Evolutionary conservation across 495 filamentous ascomycete genomes (phyloP), one percentile per base, ranked within the genome.

Genomic region (Aspergillus kassunensis): DNA sequence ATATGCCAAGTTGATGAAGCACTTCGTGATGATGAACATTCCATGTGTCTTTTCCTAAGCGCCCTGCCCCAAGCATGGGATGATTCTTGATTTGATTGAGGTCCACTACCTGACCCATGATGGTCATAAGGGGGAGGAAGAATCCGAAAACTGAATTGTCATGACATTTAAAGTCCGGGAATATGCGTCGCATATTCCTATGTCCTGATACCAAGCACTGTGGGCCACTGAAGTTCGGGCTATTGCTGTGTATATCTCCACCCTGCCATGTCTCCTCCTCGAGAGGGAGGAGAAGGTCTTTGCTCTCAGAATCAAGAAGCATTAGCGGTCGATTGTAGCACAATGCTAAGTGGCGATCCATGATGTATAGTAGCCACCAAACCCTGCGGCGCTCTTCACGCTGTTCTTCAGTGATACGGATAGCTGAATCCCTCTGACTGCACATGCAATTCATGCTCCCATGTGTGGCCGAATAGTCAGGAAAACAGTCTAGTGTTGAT

Each of bases 121-220:
- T 95, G 16, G 89, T 89, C 91, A 96, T 96, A 37, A 96, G 73
- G 23, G 91, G 91, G 37, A 92, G 74, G 71, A 96, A 96, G 69
- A 90, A 96, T 47, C 90, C 90, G 58, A 93, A 92, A 57, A 95
- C 88, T 57, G 90, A 89, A 65, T 90, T 87, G 27, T 90, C 90
- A 44, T 88, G 90, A 68, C 88, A 92, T 57, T 87, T 81, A 62
- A 90, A 93, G 57, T 80, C 78, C n/a, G 90, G 89, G 23, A 90
- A 91, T 51, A 82, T 60, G 64, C 81, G 66, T 57, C 82, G 61
- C 62, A 76, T 75, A 64, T 75, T 67, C 52, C 61, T 63, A 20
- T 71, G 63, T 1, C 66, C 69, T 0, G 77, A 70, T 36, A 73
- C 66, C 44, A 63, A 68, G 63, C 73, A 77, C 54, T 78, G 71